Percentiles rank a stretch among this genome's conserved stretches.
These are phyloP conservation scores for Colletotrichum tropicicola DNA, from an alignment of 2,329 filamentous ascomycete species.

Conservation along the genomic window DNA sequence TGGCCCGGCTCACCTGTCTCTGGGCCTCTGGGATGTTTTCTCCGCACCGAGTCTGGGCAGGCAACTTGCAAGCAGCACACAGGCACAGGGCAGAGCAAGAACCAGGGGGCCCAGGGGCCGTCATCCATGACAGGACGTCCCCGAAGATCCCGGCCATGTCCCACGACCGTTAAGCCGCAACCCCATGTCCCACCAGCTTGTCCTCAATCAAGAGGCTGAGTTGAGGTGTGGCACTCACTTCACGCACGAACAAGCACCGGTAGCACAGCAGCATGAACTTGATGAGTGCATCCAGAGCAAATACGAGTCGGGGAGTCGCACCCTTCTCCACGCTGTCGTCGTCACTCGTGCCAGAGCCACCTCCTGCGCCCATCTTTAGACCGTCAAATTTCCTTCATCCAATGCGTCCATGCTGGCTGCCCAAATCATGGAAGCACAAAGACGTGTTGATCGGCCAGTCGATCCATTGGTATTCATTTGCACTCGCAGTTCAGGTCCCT, in stretches of 20 bases:
- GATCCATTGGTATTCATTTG: not conserved
- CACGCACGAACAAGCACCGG: constrained; percentile 18
- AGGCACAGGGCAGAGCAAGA: not conserved
- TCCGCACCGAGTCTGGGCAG: constrained; percentile 11
- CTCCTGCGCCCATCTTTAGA: constrained; percentile 8
- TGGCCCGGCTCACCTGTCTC: constrained; percentile 1
- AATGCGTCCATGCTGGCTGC: constrained; percentile 19
- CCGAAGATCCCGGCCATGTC: constrained; percentile 26
- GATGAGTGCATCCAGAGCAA: constrained; percentile 4
- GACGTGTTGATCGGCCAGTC: not conserved
- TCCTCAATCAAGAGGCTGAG: constrained; percentile 24
- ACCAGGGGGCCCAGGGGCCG: not conserved
- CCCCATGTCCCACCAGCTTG: constrained; percentile 19
- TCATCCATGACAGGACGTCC: constrained; percentile 22
- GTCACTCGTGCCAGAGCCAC: constrained; percentile 21
- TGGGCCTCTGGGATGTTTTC: not conserved
- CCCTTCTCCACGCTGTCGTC: constrained; percentile 20
- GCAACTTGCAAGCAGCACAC: not conserved
- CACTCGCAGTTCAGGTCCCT: not conserved
- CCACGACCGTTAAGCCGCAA: constrained; percentile 27
- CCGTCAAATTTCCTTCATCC: constrained; percentile 18
- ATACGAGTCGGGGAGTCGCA: constrained; percentile 24
- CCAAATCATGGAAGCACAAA: not conserved
- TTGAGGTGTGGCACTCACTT: constrained; percentile 21
- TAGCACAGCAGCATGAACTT: constrained; percentile 27